Conservation (phyloP, 257 asterid species). For the Scutellaria barbata region DNA sequence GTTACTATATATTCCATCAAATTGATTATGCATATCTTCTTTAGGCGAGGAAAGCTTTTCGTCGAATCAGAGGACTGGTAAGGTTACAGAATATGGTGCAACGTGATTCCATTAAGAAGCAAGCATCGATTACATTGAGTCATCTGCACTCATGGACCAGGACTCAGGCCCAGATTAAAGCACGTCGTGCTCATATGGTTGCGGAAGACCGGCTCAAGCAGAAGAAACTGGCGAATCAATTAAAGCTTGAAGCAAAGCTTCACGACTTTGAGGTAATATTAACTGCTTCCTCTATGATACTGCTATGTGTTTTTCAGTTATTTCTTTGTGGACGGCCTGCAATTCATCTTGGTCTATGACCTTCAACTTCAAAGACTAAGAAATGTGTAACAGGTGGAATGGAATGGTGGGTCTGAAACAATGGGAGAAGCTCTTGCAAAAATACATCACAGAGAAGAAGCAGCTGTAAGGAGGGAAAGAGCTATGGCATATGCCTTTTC, state of each 20-base stretch:
- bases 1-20: background rate
- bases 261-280: conserved; percentile 78
- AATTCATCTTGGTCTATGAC: background rate
- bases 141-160: conserved; percentile 77
- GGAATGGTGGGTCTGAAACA: conserved; percentile 83
- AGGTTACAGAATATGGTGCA: conserved; percentile 66
- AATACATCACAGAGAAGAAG: conserved; percentile 93
- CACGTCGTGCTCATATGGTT: conserved; percentile 77
- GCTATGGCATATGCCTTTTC: conserved; percentile 95
- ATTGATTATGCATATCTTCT: conserved; percentile 29
- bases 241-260: conserved; percentile 87
- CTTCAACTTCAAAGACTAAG: background rate
- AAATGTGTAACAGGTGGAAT: conserved; percentile 69
- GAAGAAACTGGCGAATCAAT: conserved; percentile 78
- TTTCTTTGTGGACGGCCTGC: background rate
- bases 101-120: conserved; percentile 63
- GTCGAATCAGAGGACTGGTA: conserved; percentile 54
- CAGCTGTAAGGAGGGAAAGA: conserved; percentile 85
- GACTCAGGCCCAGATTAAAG: conserved; percentile 71
- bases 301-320: conserved; percentile 6
- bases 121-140: conserved; percentile 69
- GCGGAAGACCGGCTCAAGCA: conserved; percentile 72
- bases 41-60: conserved; percentile 73
- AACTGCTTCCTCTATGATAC: conserved; percentile 6
- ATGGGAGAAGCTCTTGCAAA: conserved; percentile 72